These are phyloP conservation scores for Bullera alba DNA, from an alignment of 768 basidiomycete genomes.

Conservation along the genomic window DNA sequence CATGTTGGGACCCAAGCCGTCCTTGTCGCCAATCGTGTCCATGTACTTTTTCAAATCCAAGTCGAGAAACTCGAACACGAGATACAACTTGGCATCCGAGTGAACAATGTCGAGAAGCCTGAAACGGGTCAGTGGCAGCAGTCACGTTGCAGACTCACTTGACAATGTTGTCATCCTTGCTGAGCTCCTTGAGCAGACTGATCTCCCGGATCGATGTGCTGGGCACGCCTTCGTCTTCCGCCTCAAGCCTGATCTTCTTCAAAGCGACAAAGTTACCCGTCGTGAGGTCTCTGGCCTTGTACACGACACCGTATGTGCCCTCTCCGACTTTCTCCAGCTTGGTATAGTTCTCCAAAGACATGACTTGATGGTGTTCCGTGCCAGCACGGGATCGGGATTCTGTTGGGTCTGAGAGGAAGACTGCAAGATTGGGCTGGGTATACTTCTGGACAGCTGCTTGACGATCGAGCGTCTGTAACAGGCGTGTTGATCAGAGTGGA, in stretches of 20 bases:
- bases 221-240: constrained; percentile 97
- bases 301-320: constrained; percentile 96
- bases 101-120: constrained; percentile 96
- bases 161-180: constrained; percentile 89
- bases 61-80: constrained; percentile 96
- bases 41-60: constrained; percentile 96
- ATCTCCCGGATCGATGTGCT: constrained; percentile 98
- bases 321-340: constrained; percentile 92
- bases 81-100: constrained; percentile 91
- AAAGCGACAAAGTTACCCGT: constrained; percentile 83
- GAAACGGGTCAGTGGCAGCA: background rate
- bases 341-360: constrained; percentile 63
- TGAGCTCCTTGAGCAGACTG: constrained; percentile 86
- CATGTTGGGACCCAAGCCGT: constrained; percentile 60
- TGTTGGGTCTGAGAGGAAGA: no score
- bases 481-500: no score
- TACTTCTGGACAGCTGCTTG: no score
- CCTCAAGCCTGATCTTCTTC: constrained; percentile 97
- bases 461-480: no score
- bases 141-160: constrained; percentile 50
- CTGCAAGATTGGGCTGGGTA: no score
- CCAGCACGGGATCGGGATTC: no score
- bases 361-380: no score
- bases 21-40: constrained; percentile 67
- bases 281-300: constrained; percentile 81